A percentile compares a stretch with the other conserved stretches of the same genome.
phyloP scores from a whole-genome alignment of 768 basidiomycete species.

The Boletus pseudopeckii region DNA sequence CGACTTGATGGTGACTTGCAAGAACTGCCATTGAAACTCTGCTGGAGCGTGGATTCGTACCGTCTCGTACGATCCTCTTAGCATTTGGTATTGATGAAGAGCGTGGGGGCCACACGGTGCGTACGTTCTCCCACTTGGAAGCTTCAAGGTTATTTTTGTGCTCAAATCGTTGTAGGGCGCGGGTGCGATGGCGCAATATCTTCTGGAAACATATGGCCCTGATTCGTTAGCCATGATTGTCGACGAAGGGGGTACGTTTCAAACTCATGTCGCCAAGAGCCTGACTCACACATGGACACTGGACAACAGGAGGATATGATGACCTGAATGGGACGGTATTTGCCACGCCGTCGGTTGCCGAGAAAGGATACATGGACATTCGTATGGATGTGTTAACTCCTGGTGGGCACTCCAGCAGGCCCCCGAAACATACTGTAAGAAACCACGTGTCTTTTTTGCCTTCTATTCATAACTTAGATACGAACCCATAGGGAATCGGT shows the following conservation, averaged over 20 bases:
- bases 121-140: not conserved
- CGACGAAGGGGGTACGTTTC: conserved; percentile 51
- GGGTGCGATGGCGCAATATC: conserved; percentile 32
- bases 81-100: conserved; percentile 47
- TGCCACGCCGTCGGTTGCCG: conserved; percentile 31
- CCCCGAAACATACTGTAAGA: conserved; percentile 49
- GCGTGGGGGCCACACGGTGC: conserved; percentile 37
- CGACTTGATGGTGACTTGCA: not conserved
- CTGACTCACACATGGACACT: not conserved
- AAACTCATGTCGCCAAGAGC: not conserved
- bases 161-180: conserved; percentile 38
- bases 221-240: conserved; percentile 52
- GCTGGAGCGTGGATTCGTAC: conserved; percentile 28
- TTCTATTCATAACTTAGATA: not conserved
- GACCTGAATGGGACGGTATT: conserved; percentile 30
- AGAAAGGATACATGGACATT: conserved; percentile 45
- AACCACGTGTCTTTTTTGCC: not conserved
- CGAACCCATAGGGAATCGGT: conserved; percentile 40
- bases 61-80: conserved; percentile 31
- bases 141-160: not conserved
- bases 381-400: conserved; percentile 41
- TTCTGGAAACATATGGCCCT: conserved; percentile 46
- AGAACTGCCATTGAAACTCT: conserved; percentile 30
- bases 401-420: conserved; percentile 55
- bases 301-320: conserved; percentile 27